Conservation (phyloP, 352 stramenopile genomes). For the Phytophthora citricola region DNA sequence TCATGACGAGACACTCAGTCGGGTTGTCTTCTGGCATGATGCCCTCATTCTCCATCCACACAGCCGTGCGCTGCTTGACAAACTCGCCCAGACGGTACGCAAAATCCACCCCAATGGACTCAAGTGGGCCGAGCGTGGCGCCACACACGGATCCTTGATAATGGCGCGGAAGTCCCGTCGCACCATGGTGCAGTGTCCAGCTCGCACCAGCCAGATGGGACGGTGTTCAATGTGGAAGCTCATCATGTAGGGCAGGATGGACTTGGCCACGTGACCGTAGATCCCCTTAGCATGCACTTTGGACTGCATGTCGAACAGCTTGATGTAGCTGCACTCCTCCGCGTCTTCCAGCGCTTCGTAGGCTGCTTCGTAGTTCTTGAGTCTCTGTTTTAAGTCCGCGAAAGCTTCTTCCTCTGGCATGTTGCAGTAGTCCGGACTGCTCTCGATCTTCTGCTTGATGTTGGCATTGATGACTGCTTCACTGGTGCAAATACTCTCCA, state of each 20-base stretch:
- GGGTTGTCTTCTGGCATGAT: slow-evolving; percentile 50
- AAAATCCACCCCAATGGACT: slow-evolving; percentile 93
- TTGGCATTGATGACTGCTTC: slow-evolving; percentile 90
- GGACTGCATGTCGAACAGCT: slow-evolving; percentile 90
- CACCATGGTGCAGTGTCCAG: slow-evolving; percentile 87
- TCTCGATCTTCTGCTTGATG: slow-evolving; percentile 79
- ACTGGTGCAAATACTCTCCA: slow-evolving; percentile 95
- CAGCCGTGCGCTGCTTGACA: slow-evolving; percentile 80
- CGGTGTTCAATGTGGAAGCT: slow-evolving; percentile 95
- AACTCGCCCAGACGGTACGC: slow-evolving; percentile 92
- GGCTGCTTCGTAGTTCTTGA: slow-evolving; percentile 89
- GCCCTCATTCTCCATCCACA: slow-evolving; percentile 54
- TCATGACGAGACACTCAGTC: slow-evolving; percentile 73
- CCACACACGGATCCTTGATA: slow-evolving; percentile 76
- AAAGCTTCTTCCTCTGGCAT: slow-evolving; percentile 78
- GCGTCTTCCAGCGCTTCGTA: slow-evolving; percentile 89
- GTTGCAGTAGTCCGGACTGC: slow-evolving; percentile 83
- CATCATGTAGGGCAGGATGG: slow-evolving; percentile 93
- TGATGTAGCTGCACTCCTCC: slow-evolving; percentile 91
- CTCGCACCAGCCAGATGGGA: slow-evolving; percentile 93
- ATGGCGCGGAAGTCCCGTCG: slow-evolving; percentile 69
- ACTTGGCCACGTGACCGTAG: slow-evolving; percentile 91
- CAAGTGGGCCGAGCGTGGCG: slow-evolving; percentile 78
- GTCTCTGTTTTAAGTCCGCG: slow-evolving; percentile 79
- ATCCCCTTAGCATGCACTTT: slow-evolving; percentile 89